Conservation (phyloP, 1,284 basidiomycete genomes). For the Trichosporon sp. region DNA sequence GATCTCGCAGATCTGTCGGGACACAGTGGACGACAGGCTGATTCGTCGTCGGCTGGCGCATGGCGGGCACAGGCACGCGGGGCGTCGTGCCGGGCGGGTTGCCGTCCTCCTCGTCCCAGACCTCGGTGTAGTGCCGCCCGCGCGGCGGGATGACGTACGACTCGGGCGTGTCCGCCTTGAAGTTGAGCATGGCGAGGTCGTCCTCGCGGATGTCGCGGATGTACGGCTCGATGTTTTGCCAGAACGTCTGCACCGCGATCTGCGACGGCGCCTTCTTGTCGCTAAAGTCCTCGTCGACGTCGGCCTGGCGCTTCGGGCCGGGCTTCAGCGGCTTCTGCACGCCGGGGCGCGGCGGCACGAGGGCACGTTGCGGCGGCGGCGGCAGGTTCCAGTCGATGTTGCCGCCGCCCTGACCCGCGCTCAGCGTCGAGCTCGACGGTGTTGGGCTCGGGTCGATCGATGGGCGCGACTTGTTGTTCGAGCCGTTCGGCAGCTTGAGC, state of each 20-base stretch:
- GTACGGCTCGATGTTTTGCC: conserved; percentile 78
- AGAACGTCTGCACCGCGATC: conserved; percentile 61
- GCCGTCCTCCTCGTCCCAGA: conserved; percentile 87
- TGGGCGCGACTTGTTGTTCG: conserved; percentile 29
- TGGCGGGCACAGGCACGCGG: conserved; percentile 33
- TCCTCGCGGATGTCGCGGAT: conserved; percentile 80
- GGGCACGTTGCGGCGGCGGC: conserved; percentile 40
- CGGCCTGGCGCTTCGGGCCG: conserved; percentile 71
- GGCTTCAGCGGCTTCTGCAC: conserved; percentile 64
- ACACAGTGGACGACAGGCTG: conserved; percentile 15
- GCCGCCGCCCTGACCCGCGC: conserved; percentile 34
- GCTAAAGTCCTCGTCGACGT: conserved; percentile 81
- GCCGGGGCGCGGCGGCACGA: conserved; percentile 64
- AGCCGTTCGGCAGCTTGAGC: conserved; percentile 32
- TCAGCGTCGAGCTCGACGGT: conserved; percentile 26
- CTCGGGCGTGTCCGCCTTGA: conserved; percentile 76
- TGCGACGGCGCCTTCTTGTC: conserved; percentile 65
- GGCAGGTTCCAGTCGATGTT: conserved; percentile 44
- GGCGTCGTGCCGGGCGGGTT: conserved; percentile 35
- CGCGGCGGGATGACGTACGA: conserved; percentile 80
- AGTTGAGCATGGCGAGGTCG: conserved; percentile 81
- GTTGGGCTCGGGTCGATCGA: conserved; percentile 50
- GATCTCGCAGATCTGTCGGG: conserved; percentile 37
- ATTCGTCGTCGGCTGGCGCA: conserved; percentile 22
- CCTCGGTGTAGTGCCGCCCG: conserved; percentile 79